Percentiles rank a stretch among this genome's conserved stretches.
These are phyloP conservation scores for Pelargonium fulgidum DNA, from an alignment of 441 rosid genomes.

Conservation along the genomic window DNA sequence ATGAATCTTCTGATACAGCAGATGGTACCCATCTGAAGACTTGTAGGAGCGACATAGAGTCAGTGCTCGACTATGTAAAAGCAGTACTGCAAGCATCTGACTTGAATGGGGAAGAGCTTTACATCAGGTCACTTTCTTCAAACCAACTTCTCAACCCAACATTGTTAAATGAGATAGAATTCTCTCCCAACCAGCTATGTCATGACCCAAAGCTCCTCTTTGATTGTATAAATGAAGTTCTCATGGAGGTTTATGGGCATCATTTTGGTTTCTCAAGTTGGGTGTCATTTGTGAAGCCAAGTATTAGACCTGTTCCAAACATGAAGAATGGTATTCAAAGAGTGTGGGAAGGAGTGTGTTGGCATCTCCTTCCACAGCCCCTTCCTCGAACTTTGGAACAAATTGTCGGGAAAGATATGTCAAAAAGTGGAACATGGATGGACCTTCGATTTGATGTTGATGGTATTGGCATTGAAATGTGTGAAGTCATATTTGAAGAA, in stretches of 20 bases:
- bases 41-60: constrained; percentile 40
- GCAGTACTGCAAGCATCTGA: constrained; percentile 55
- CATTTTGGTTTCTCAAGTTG: constrained; percentile 57
- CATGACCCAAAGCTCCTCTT: constrained; percentile 53
- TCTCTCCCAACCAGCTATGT: constrained; percentile 49
- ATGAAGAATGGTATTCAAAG: constrained; percentile 37
- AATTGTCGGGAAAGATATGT: constrained; percentile 63
- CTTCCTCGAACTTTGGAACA: constrained; percentile 62
- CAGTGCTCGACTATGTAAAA: constrained; percentile 43
- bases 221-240: constrained; percentile 73
- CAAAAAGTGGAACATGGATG: constrained; percentile 61
- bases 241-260: constrained; percentile 44
- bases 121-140: constrained; percentile 51
- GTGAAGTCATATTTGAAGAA: constrained; percentile 57
- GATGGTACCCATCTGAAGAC: constrained; percentile 33
- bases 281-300: constrained; percentile 43
- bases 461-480: constrained; percentile 41
- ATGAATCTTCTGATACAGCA: constrained; percentile 30
- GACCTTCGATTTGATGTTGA: constrained; percentile 48
- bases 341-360: constrained; percentile 64
- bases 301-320: constrained; percentile 32
- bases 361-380: constrained; percentile 65
- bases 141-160: constrained; percentile 69
- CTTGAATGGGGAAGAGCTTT: constrained; percentile 60
- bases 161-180: constrained; percentile 42